Base-by-base conservation (phyloP, 1,284 basidiomycete genomes). In the Pulchroboletus neoregius region DNA sequence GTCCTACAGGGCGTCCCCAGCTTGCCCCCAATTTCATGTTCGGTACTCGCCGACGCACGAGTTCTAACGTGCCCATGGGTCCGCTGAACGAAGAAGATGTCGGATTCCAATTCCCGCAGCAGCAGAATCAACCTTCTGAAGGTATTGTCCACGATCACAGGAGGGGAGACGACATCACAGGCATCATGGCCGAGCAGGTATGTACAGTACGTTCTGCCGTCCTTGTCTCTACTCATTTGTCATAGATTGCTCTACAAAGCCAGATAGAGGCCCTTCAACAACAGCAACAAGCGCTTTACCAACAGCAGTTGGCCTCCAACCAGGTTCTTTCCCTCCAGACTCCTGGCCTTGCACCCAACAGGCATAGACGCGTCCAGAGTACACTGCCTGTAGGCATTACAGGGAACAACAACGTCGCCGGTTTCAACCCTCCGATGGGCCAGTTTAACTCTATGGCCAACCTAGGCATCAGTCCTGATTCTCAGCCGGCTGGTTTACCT, bases 241-340 rank as follows among this genome's bases (percentile, higher is more conserved):
- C 49, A 20, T 62, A 94, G 91, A 88, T 94, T 58, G 90, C 90
- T 36, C 64, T 95, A 45, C 92, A 95, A 68, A 88, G 68, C 58
- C 90, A 94, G 69, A 95, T 95, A 51, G 92, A 94, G 68, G 88
- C 82, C 8, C 71, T 94, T 40, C 92, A 94, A 62, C 89, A 91
- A 40, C 87, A 94, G 61, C 91, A 94, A 60, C 84, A 91, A 57
- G 86, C 83, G 20, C 75, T 95, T 33, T 87, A 93, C 67, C 87
- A 92, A 61, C 87, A 90, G 54, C 90, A 94, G 61, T 73, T 91
- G 45, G 86, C 86, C 12, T 86, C 83, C 22, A 86, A 82, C 58
- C 84, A 81, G 55, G 80, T 84, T 51, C 71, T 88, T 40, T 80
- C 84, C 46, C 79, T 84, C 70, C 79, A 83, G 64, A 80, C 81